phyloP scores from a whole-genome alignment of 140 eudicot species.

The Bidens hawaiensis region DNA sequence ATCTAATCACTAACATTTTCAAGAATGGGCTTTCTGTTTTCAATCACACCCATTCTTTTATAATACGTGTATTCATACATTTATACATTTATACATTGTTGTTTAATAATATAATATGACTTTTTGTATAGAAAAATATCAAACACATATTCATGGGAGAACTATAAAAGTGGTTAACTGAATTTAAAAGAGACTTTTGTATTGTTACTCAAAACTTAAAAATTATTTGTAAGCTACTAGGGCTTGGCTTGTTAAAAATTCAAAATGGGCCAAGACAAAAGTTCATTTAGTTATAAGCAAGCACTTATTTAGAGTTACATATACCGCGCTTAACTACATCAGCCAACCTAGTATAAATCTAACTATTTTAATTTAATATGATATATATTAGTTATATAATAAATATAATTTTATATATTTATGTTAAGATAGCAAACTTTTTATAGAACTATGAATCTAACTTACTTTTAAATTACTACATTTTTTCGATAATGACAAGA shows the following conservation, averaged over 20 bases:
- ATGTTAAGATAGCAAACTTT: too few species aligned
- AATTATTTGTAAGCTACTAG: background rate
- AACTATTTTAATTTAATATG: too few species aligned
- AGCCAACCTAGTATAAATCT: too few species aligned
- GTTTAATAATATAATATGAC: background rate
- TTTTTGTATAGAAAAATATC: background rate
- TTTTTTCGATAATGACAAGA: too few species aligned
- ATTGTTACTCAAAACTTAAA: background rate
- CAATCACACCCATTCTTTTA: background rate
- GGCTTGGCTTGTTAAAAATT: background rate
- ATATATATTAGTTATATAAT: too few species aligned
- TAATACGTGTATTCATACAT: background rate
- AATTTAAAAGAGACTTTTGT: background rate
- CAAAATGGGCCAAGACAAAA: background rate
- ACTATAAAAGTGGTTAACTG: background rate
- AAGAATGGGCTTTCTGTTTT: background rate
- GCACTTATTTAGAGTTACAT: too few species aligned
- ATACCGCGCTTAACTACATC: too few species aligned
- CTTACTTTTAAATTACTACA: too few species aligned
- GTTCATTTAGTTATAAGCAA: too few species aligned
- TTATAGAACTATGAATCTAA: too few species aligned
- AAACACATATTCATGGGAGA: background rate
- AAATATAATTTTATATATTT: too few species aligned
- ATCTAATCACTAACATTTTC: slow-evolving; percentile 12
- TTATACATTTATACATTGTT: too few species aligned